Percentiles rank a stretch among this genome's conserved stretches.
Conservation (phyloP, 177 flowering plant genomes). For the Vitis hybrid region DNA sequence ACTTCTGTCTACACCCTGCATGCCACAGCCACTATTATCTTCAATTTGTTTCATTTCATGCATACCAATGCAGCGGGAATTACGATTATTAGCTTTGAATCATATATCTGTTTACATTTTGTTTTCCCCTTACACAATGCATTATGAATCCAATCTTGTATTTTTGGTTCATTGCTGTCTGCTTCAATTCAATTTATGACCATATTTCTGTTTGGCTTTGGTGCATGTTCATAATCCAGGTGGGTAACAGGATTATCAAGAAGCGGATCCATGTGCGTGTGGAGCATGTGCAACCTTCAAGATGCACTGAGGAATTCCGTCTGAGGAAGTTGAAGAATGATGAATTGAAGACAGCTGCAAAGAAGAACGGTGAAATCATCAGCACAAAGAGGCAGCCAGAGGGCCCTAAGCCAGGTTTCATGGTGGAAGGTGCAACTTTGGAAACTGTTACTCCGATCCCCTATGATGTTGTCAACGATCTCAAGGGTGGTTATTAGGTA, state of each 20-base stretch:
- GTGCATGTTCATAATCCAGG: constrained; percentile 21
- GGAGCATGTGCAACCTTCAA: constrained; percentile 50
- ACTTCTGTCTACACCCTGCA: too few species aligned
- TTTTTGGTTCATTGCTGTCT: too few species aligned
- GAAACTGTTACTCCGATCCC: constrained; percentile 62
- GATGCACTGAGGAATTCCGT: constrained; percentile 48
- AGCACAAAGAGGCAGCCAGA: constrained; percentile 57
- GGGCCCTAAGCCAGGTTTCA: constrained; percentile 59
- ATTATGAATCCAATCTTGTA: too few species aligned
- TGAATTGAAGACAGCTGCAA: constrained; percentile 46
- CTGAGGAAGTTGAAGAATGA: constrained; percentile 46
- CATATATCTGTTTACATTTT: too few species aligned
- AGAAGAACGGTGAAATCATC: constrained; percentile 41
- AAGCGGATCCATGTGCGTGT: constrained; percentile 57
- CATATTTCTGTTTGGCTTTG: not conserved
- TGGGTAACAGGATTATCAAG: constrained; percentile 42
- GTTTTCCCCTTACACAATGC: too few species aligned
- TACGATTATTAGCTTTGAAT: too few species aligned
- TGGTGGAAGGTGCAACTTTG: constrained; percentile 51
- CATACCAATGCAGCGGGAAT: too few species aligned
- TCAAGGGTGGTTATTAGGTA: constrained; percentile 50
- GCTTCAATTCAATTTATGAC: too few species aligned
- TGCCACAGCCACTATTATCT: too few species aligned
- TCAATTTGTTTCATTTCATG: too few species aligned
- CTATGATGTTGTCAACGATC: constrained; percentile 58